These are phyloP conservation scores for Penstemon eatonii DNA, from an alignment of 257 asterid genomes.

Conservation along the genomic window DNA sequence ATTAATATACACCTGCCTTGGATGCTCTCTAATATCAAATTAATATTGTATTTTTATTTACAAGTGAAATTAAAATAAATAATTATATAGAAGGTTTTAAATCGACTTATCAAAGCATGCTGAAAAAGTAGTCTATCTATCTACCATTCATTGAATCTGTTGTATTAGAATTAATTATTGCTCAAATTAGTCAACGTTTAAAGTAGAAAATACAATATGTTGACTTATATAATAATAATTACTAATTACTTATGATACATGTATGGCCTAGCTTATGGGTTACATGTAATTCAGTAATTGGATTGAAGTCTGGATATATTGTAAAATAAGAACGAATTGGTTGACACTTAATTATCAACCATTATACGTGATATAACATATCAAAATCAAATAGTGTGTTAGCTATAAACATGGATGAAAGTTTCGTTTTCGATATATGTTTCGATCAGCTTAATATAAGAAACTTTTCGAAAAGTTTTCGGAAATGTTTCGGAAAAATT, in stretches of 20 bases:
- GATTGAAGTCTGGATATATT: not conserved
- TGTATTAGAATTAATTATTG: not conserved
- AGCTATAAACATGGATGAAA: too few species aligned
- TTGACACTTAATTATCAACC: slow-evolving; percentile 16
- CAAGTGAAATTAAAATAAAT: not conserved
- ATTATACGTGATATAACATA: not conserved
- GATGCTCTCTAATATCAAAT: not conserved
- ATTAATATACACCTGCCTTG: too few species aligned
- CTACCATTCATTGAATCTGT: slow-evolving; percentile 7
- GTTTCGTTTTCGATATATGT: too few species aligned
- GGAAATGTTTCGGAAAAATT: too few species aligned
- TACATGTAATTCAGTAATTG: slow-evolving; percentile 23
- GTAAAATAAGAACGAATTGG: slow-evolving; percentile 9
- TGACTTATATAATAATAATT: slow-evolving; percentile 18
- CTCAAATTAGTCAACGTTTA: slow-evolving; percentile 24
- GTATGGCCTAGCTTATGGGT: too few species aligned
- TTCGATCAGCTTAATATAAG: too few species aligned
- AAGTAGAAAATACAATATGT: slow-evolving; percentile 21
- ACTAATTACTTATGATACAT: too few species aligned
- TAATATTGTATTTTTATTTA: too few species aligned
- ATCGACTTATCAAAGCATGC: slow-evolving; percentile 29
- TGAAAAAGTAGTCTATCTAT: not conserved
- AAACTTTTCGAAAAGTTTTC: too few species aligned
- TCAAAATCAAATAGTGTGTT: not conserved
- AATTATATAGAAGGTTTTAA: not conserved